Evolutionary conservation across 106 monocot genomes (phyloP).

Genomic region (Dactylorhiza incarnata): DNA sequence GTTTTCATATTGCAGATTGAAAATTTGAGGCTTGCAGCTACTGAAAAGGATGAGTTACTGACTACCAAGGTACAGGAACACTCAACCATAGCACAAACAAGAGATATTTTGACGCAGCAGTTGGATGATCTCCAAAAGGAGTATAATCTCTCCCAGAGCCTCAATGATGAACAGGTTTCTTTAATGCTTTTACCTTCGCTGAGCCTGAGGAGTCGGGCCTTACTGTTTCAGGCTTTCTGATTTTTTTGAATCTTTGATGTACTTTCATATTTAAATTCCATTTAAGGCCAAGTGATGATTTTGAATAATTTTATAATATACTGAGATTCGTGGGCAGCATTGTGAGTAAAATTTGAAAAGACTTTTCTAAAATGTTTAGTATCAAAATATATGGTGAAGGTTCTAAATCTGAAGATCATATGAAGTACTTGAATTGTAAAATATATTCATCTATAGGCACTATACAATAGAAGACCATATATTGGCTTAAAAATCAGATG

Average conservation of each 20-base stretch:
- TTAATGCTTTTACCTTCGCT: neutral
- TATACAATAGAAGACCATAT: neutral
- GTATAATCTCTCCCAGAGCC: conserved; percentile 34
- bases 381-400: neutral
- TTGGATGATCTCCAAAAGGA: conserved; percentile 40
- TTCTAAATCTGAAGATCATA: neutral
- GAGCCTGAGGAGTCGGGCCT: too few relatives aligned
- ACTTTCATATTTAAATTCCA: neutral
- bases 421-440: neutral
- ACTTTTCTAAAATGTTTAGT: neutral
- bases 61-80: conserved; percentile 31
- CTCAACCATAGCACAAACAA: conserved; percentile 29
- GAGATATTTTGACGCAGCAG: conserved; percentile 32
- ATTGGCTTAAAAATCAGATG: neutral
- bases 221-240: neutral
- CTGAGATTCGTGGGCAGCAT: too few relatives aligned
- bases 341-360: too few relatives aligned
- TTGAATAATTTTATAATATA: too few relatives aligned
- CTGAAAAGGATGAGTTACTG: conserved; percentile 42
- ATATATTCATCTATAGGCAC: neutral
- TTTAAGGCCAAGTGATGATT: neutral
- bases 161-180: conserved; percentile 46
- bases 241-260: conserved; percentile 3
- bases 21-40: conserved; percentile 27
- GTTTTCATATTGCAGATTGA: conserved; percentile 40